Base-by-base conservation (phyloP, 345 rosid genomes). In the Isatis tinctoria region DNA sequence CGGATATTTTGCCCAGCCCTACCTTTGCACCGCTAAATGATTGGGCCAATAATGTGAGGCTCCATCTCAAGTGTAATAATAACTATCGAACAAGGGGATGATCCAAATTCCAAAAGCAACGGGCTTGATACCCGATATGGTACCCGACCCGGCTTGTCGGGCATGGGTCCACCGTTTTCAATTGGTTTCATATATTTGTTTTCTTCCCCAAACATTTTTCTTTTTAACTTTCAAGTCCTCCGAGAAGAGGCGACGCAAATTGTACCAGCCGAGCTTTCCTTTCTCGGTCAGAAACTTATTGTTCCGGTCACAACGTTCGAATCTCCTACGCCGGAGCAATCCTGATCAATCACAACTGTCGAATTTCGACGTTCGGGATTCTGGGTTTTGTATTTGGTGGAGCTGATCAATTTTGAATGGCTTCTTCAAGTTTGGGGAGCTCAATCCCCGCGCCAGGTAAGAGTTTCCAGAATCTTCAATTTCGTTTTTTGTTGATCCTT, bases 401-500 rank as follows among this genome's bases (percentile, higher is more conserved):
- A 35, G 36, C 67, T 74, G 73, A 74, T 76, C 71, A 69, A 59
- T 65, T 65, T 72, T 43, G 52, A 72, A 91, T 93, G 97, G 90
- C 96, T 79, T 88, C 93, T 65, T 86, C 96, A 52, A 90, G 91
- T 82, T 78, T 90, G 17, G 88, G 90, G 60, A 80, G 75, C 77
- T 83, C 90, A 52, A 80, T 91, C 71, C 87, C 90, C 2, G 96
- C 89, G 18, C 78, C 95, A 75, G 93, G 98, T 89, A 74, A 56
- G 3, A 24, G n/a, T 45, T 58, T 60, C 17, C 66, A 59, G 28
- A 72, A 33, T 68, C 28, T 52, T 65, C 45, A 33, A 26, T 60
- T 69, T 60, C 35, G 5, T 10, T 14, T 10, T 30, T 36, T 35
- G 10, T 18, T 11, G 0, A 9, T 67, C 57, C 16, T 47, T 39